Evolutionary conservation across 176 grass and related monocot genomes (phyloP).

Genomic region (Bolboschoenus planiculmis): DNA sequence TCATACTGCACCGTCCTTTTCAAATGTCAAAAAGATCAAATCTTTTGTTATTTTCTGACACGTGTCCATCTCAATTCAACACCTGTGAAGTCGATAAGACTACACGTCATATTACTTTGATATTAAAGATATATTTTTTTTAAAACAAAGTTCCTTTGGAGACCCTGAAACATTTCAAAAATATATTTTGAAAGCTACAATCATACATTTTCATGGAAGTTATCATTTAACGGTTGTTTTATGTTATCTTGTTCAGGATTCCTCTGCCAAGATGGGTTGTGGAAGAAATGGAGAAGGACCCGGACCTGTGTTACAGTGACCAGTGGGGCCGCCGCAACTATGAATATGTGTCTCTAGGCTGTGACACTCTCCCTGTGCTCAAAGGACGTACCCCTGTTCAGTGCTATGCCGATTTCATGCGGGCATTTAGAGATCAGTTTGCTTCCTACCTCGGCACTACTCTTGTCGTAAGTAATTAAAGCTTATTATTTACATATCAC

Average conservation of each 20-base stretch:
- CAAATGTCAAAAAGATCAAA: background rate
- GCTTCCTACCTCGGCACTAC: conserved; percentile 51
- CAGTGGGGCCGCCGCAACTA: conserved; percentile 69
- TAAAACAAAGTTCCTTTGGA: background rate
- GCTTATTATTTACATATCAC: background rate
- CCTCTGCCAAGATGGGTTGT: conserved; percentile 58
- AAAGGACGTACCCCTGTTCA: conserved; percentile 58
- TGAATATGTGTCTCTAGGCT: conserved; percentile 74
- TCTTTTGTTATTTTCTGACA: background rate
- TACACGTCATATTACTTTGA: background rate
- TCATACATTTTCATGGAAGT: background rate
- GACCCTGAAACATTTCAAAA: background rate
- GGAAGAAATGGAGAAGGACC: conserved; percentile 63
- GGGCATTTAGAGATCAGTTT: conserved; percentile 72
- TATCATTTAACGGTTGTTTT: background rate
- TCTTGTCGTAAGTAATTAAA: conserved; percentile 37
- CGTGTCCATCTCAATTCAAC: background rate
- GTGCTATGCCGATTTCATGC: conserved; percentile 93
- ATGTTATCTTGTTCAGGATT: conserved; percentile 31
- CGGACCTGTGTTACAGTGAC: conserved; percentile 69
- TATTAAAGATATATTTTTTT: background rate
- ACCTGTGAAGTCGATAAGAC: background rate
- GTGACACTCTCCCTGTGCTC: conserved; percentile 69
- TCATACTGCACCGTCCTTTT: background rate
- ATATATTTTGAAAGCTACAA: background rate